These are phyloP conservation scores for Dryas octopetala DNA, from an alignment of 306 rosid genomes.

Conservation along the genomic window DNA sequence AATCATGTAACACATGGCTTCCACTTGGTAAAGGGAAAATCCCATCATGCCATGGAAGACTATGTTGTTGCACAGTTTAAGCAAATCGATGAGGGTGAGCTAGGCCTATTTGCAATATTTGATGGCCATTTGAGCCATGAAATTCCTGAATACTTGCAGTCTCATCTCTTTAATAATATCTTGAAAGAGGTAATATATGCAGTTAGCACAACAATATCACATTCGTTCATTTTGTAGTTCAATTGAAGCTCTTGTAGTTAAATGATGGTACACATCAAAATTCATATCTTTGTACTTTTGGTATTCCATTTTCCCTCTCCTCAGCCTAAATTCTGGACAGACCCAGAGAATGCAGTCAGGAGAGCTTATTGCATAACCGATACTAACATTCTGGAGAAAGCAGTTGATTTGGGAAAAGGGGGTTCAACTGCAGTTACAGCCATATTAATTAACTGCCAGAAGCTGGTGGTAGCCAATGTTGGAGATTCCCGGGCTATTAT, in stretches of 20 bases:
- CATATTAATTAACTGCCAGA: slow-evolving; percentile 72
- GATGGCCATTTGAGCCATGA: slow-evolving; percentile 90
- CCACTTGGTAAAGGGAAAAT: slow-evolving; percentile 85
- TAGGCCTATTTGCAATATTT: slow-evolving; percentile 91
- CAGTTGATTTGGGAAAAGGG: slow-evolving; percentile 77
- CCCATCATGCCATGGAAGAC: slow-evolving; percentile 85
- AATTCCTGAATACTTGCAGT: slow-evolving; percentile 69
- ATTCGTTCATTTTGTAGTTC: background rate
- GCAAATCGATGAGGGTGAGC: slow-evolving; percentile 68
- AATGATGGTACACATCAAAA: background rate
- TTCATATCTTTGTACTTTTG: slow-evolving; percentile 8
- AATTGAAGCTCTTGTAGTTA: background rate
- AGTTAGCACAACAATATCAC: background rate
- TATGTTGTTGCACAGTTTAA: slow-evolving; percentile 79
- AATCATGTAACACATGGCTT: slow-evolving; percentile 77
- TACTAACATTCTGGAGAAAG: slow-evolving; percentile 62
- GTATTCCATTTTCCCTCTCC: background rate
- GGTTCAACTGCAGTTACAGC: slow-evolving; percentile 99
- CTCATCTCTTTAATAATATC: slow-evolving; percentile 76
- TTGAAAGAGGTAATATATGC: slow-evolving; percentile 61
- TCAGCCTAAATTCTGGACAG: slow-evolving; percentile 80
- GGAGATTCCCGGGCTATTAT: slow-evolving; percentile 96
- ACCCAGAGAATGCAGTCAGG: slow-evolving; percentile 60
- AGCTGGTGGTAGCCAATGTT: slow-evolving; percentile 78
- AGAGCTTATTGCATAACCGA: slow-evolving; percentile 77